Base-by-base conservation (phyloP, 139 green algal species). In the Ostreobium quekettii region DNA sequence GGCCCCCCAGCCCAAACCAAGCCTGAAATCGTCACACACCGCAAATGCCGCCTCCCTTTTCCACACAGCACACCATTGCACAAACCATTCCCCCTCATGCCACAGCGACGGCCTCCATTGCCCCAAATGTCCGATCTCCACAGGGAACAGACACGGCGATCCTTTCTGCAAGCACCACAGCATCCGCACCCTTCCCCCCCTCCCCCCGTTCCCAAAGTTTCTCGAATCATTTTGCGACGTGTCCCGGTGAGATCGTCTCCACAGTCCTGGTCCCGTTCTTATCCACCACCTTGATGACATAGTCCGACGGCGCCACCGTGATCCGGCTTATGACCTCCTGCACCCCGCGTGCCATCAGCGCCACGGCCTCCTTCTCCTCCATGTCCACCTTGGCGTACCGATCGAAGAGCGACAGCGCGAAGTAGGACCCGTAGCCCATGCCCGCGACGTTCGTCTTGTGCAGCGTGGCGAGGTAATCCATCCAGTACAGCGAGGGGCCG, bases 391-490 rank as follows among this genome's bases (percentile, higher is more conserved):
- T 86, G 90, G 92, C 99, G 72, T 96, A 78, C 82, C 91, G 93
- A 76, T 99, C 95, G 65, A 97, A 91, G 71, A 99, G 72, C 15
- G 90, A 95, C 59, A 97, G 76, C 22, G 89, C 83, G 82, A 99
- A 99, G 74, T 94, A 91, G 22, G 87, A 87, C 11, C 91, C 95
- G 65, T 99, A 99, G 38, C 95, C 95, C 15, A 88, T 95, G n/a
- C 90, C 91, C 3, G 85, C 90, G 29, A 91, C 91, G 83, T 99
- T 97, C 79, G 97, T 86, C 74, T 93, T 93, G 82, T 96, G 92
- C 66, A 96, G 77, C 1, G 95, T 98, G 19, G 90, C 93, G 30
- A 99, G 82, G 81, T 99, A 98, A 82, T 99, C 95, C 58, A 97
- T 76, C 89, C 90, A 98, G 77, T 97, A 99, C 47, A 99, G 76